Evolutionary conservation across 2,329 filamentous ascomycete species (phyloP).

Genomic region (Phaeomoniella chlamydospora): DNA sequence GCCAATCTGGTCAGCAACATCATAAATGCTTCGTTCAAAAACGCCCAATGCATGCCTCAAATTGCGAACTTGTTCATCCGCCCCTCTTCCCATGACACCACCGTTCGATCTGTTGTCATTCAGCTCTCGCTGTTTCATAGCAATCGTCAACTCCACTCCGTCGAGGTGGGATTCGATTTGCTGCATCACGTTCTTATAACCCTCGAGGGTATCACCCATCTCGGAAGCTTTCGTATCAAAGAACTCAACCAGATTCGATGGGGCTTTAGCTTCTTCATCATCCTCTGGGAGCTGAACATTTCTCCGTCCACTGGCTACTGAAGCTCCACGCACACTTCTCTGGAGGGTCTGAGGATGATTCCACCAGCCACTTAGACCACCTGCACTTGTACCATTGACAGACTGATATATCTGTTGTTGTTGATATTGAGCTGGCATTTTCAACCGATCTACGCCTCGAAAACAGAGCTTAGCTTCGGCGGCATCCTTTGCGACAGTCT

Average conservation of each 20-base stretch:
- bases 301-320: constrained; percentile 19
- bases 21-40: constrained; percentile 50
- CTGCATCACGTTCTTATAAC: constrained; percentile 42
- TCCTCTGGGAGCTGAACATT: constrained; percentile 32
- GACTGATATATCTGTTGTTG: constrained; percentile 18
- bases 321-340: constrained; percentile 5
- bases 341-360: constrained; percentile 13
- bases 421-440: constrained; percentile 52
- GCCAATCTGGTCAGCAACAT: constrained; percentile 47
- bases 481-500: constrained; percentile 47
- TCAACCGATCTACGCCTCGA: constrained; percentile 59
- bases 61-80: constrained; percentile 29
- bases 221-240: constrained; percentile 50
- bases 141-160: constrained; percentile 41
- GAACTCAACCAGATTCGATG: constrained; percentile 47
- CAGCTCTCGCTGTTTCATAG: constrained; percentile 19
- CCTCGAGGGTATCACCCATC: constrained; percentile 42
- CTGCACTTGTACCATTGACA: constrained; percentile 6
- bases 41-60: constrained; percentile 41
- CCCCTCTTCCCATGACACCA: constrained; percentile 22
- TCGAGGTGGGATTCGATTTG: constrained; percentile 54
- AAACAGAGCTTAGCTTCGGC: constrained; percentile 58
- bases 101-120: constrained; percentile 43
- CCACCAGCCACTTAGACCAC: constrained; percentile 14
- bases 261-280: constrained; percentile 23